Evolutionary conservation across 371 early-diverging fungal species (phyloP), one percentile per base, ranked within the genome.

Genomic region (Coemansia linderi): DNA sequence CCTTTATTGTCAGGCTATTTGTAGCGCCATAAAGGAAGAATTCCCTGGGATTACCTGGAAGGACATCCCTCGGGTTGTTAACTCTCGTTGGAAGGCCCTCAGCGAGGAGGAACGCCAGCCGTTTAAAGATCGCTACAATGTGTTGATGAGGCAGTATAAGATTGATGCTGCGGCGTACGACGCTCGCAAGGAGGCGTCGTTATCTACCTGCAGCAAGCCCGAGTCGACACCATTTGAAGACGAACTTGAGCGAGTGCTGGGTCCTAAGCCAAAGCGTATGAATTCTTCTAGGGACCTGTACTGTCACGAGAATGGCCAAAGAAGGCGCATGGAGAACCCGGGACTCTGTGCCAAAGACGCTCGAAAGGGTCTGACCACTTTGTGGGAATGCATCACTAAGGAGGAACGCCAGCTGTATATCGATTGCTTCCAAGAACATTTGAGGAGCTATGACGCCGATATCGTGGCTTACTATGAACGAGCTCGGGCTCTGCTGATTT

Each of bases 91-190:
- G 43, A 43, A 5, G 6, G 17, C 3, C n/a, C 43, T 43, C 43
- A 43, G 43, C 43, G n/a, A n/a, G 43, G 43, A 43, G n/a, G 43
- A n/a, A 15, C 43, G 43, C 43, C 43, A 43, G 43, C 43, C n/a
- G 43, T 17, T 43, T 6, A 43, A 43, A 3, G 43, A 43, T 43
- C 43, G n/a, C 43, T n/a, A 17, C 43, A 17, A 4, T 7, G n/a
- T n/a, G 17, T n/a, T 43, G 43, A 43, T 6, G 43, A 15, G 7
- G 43, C 43, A 43, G 43, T 43, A 43, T n/a, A 17, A 43, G 15
- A 43, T 15, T 7, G 43, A 43, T 4, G 6, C 17, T 43, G 43
- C 43, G 3, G n/a, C 15, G 43, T 43, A 43, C 43, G 17, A 43
- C 17, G 43, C 43, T 43, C 43, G 43, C 17, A 43, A n/a, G n/a